phyloP scores from a whole-genome alignment of 176 grass and related monocot genomes.

The Eremochloa ophiuroides region DNA sequence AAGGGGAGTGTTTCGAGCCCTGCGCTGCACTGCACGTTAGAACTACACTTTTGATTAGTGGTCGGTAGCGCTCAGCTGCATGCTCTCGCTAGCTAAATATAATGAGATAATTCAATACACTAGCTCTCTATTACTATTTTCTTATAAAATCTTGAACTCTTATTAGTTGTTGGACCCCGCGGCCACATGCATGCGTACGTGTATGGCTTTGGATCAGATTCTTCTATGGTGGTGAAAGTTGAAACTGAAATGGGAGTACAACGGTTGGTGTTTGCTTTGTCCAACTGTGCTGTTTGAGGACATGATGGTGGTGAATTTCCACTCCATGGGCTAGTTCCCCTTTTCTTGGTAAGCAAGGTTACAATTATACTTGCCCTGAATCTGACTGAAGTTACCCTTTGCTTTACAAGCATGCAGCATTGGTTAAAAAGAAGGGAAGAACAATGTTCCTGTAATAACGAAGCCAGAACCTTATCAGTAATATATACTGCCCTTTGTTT shows the following conservation, averaged over 20 bases:
- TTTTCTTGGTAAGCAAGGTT: conserved; percentile 28
- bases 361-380: conserved; percentile 16
- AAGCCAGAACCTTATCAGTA: too few relatives aligned
- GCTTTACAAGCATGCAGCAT: neutral
- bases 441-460: neutral
- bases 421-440: too few relatives aligned
- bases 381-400: neutral
- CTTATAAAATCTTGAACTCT: too few relatives aligned
- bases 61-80: neutral
- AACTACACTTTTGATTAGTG: neutral
- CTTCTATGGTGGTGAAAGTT: neutral
- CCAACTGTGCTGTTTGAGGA: neutral
- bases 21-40: neutral
- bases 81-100: neutral
- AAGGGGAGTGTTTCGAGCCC: conserved; percentile 1
- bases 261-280: neutral
- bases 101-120: too few relatives aligned
- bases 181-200: conserved; percentile 21
- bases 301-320: neutral
- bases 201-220: conserved; percentile 33
- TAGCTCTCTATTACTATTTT: too few relatives aligned
- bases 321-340: neutral
- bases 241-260: neutral
- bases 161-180: neutral
- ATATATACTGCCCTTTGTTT: neutral